Base-by-base conservation (phyloP, 345 rosid species). In the Gossypium anomalum region DNA sequence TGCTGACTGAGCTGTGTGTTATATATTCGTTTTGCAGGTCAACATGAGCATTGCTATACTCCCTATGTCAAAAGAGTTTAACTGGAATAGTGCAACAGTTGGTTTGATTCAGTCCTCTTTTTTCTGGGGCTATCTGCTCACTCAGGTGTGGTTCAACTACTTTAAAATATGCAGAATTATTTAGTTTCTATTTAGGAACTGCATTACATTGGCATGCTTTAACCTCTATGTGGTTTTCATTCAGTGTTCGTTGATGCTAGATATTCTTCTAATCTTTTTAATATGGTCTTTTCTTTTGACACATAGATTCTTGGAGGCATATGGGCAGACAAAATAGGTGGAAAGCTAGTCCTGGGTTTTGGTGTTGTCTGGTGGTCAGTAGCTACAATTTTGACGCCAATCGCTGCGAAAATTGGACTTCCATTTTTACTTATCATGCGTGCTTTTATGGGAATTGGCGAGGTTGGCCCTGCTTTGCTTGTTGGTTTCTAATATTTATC, bases 1-100 rank as follows among this genome's bases (percentile, higher is more conserved):
- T 59, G 19, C 79, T 77, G 27, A 60, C 45, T 62, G 53, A 68
- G 41, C 45, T 81, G 58, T 72, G 60, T 73, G 64, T 25, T 23
- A 4, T 59, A 16, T 45, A 72, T 60, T 29, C 66, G 23, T 60
- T 73, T 77, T 81, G 79, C 78, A 94, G 98, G 98, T 94, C 74
- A 94, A 94, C 78, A 94, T 92, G 97, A 94, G 98, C 90, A 92
- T 92, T 84, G 97, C 98, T 14, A 91, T 94, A 61, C 97, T 94
- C 80, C 97, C 98, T 43, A 94, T 94, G 98, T 94, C 97, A 49
- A 79, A 88, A 85, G 93, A 94, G 86, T 94, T 82, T 82, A 88
- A 85, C 76, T 94, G 98, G 98, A 92, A 87, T 84, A 92, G 97
- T 81, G 90, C 97, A 66, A 94, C 98, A 1, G 93, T 94, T 81